These are phyloP conservation scores for Rhododendron williamsianum DNA, from an alignment of 148 eudicot genomes.

Conservation along the genomic window DNA sequence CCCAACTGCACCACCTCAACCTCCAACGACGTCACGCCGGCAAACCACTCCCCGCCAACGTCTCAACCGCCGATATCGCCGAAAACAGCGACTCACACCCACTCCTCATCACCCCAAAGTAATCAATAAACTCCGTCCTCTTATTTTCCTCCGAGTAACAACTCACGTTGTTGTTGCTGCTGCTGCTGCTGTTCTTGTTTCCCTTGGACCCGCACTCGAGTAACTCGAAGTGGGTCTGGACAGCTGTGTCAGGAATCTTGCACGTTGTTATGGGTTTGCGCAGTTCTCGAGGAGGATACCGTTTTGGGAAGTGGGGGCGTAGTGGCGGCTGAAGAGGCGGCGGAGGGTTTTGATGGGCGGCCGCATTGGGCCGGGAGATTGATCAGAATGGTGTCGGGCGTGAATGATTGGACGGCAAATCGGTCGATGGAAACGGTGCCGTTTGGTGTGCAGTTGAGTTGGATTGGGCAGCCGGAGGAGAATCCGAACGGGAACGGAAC, in stretches of 20 bases:
- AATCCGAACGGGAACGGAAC: constrained; percentile 46
- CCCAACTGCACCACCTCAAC: constrained; percentile 40
- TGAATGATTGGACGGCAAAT: constrained; percentile 21
- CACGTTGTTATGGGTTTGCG: background rate
- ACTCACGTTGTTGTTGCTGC: background rate
- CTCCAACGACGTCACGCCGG: constrained; percentile 29
- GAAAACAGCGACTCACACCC: constrained; percentile 30
- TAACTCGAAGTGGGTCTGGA: constrained; percentile 36
- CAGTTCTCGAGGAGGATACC: constrained; percentile 44
- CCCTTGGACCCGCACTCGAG: constrained; percentile 24
- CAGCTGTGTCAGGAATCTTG: constrained; percentile 35
- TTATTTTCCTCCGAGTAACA: constrained; percentile 23
- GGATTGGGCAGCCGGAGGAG: constrained; percentile 43
- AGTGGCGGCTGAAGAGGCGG: constrained; percentile 29
- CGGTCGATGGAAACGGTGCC: constrained; percentile 17
- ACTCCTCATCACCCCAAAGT: constrained; percentile 16
- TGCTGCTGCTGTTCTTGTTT: background rate
- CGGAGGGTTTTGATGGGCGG: constrained; percentile 29
- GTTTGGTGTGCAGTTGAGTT: constrained; percentile 30
- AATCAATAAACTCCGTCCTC: constrained; percentile 20
- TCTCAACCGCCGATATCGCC: constrained; percentile 27
- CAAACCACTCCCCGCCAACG: constrained; percentile 10
- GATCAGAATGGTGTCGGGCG: constrained; percentile 18
- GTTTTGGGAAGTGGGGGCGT: constrained; percentile 35
- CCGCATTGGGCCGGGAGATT: constrained; percentile 34